Evolutionary conservation across 2,329 filamentous ascomycete species (phyloP).

Genomic region (Aspergillus arachidicola): DNA sequence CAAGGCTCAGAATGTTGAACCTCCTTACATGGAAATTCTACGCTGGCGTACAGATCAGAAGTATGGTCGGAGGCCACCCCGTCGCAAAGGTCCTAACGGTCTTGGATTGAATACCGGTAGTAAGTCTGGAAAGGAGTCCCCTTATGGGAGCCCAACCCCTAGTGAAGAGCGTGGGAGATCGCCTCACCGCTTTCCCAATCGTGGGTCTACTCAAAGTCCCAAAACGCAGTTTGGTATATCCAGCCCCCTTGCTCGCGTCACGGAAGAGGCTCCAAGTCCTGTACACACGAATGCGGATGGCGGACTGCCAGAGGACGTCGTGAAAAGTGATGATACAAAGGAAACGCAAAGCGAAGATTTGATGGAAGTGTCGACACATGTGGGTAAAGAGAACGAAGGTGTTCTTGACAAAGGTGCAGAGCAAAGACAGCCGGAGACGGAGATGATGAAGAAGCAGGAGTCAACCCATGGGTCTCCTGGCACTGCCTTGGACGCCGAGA

Average conservation of each 20-base stretch:
- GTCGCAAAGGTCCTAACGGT: slow-evolving; percentile 51
- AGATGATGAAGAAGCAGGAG: slow-evolving; percentile 34
- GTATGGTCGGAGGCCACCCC: slow-evolving; percentile 67
- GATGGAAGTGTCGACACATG: slow-evolving; percentile 43
- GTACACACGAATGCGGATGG: slow-evolving; percentile 36
- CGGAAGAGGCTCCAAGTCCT: slow-evolving; percentile 46
- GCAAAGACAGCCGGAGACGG: slow-evolving; percentile 27
- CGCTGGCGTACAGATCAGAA: slow-evolving; percentile 96
- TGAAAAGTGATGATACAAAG: slow-evolving; percentile 31
- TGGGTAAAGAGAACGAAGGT: slow-evolving; percentile 38
- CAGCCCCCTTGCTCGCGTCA: slow-evolving; percentile 50
- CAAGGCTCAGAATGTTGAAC: slow-evolving; percentile 84
- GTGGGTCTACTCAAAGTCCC: slow-evolving; percentile 46
- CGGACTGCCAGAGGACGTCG: slow-evolving; percentile 35
- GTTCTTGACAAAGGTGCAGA: slow-evolving; percentile 25
- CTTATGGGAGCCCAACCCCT: slow-evolving; percentile 51
- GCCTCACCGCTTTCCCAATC: slow-evolving; percentile 50
- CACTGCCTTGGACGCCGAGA: slow-evolving; percentile 39
- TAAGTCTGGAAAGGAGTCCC: slow-evolving; percentile 55
- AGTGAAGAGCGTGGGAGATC: slow-evolving; percentile 53
- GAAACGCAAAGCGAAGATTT: slow-evolving; percentile 40
- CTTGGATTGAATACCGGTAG: slow-evolving; percentile 56
- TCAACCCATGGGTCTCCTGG: slow-evolving; percentile 30
- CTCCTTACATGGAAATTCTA: slow-evolving; percentile 90
- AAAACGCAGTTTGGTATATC: slow-evolving; percentile 47